Base-by-base conservation (phyloP, 768 basidiomycete genomes). In the Boletus sp. region DNA sequence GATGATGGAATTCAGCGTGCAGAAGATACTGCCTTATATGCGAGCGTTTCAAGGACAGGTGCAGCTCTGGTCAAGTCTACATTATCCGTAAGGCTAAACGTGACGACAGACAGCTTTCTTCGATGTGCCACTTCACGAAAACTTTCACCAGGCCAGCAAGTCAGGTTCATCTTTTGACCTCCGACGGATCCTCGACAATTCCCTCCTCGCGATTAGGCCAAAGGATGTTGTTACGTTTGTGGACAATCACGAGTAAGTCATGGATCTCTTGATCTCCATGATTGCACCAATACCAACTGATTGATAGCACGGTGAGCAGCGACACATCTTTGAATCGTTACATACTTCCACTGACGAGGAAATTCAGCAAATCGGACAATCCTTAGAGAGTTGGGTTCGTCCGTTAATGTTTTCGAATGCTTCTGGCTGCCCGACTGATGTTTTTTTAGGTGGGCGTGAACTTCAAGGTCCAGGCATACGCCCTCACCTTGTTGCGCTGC, bases 181-280 rank as follows among this genome's bases (percentile, higher is more conserved):
- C 46, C 77, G 92, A 58, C 81, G 68, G 33, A 86, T 98, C 58
- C 75, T 94, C 40, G 77, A 87, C 50, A 77, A 80, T 46, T 88
- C 90, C 1, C 70, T 98, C 11, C 79, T 92, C 17, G 78, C 86
- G 54, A 66, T 74, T 4, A 80, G 83, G 57, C 93, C 94, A 3
- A 76, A 80, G 29, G 90, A 94, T 67, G 90, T 94, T 5, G 91
- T 97, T 6, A 93, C 91, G 0, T 93, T 93, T 65, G 91, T 93
- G 7, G 91, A 94, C 64, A 94, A 93, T 70, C 91, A 94, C 62
- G 92, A 94, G 91, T 92, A 59, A 72, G 87, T 74, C 10, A 37
- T 50, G 2, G 11, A 1, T 33, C 15, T 29, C 28, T 7, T 52
- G 37, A 37, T 52, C 11, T 42, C 7, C 35, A 3, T 20, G n/a